A percentile compares a stretch with the other conserved stretches of the same genome.
phyloP scores from a whole-genome alignment of 257 asterid species.

The Solanum sejunctum region DNA sequence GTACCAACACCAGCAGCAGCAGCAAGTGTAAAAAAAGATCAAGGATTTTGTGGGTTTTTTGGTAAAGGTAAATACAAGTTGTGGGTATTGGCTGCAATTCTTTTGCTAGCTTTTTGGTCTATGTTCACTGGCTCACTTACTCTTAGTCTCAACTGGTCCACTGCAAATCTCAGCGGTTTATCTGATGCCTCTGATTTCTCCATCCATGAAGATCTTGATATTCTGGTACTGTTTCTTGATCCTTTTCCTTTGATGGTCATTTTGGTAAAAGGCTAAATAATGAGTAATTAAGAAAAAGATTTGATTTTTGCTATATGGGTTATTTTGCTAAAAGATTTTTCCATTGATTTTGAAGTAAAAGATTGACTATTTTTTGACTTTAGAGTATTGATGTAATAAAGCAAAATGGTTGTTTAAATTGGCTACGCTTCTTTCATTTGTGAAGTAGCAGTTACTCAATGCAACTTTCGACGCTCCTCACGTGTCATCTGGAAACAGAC shows the following conservation, averaged over 20 bases:
- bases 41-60: slow-evolving; percentile 25
- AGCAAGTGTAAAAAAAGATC: slow-evolving; percentile 34
- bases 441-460: too few species aligned
- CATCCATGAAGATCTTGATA: slow-evolving; percentile 59
- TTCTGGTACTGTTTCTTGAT: slow-evolving; percentile 43
- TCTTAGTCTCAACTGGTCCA: slow-evolving; percentile 73
- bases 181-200: slow-evolving; percentile 37
- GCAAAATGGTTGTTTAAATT: too few species aligned
- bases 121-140: slow-evolving; percentile 91
- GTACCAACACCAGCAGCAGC: background rate
- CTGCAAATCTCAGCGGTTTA: slow-evolving; percentile 40
- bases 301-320: background rate
- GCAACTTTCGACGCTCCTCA: too few species aligned
- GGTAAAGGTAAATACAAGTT: slow-evolving; percentile 80
- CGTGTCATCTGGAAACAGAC: too few species aligned
- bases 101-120: slow-evolving; percentile 80
- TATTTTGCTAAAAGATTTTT: background rate
- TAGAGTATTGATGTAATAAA: too few species aligned
- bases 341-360: too few species aligned
- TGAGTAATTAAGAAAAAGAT: background rate
- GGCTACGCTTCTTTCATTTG: too few species aligned
- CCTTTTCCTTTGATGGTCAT: background rate
- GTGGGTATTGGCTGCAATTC: slow-evolving; percentile 78
- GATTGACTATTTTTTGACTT: too few species aligned
- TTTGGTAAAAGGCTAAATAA: background rate